Evolutionary conservation across 2,329 filamentous ascomycete species (phyloP).

Genomic region (Sclerotinia subarctica): DNA sequence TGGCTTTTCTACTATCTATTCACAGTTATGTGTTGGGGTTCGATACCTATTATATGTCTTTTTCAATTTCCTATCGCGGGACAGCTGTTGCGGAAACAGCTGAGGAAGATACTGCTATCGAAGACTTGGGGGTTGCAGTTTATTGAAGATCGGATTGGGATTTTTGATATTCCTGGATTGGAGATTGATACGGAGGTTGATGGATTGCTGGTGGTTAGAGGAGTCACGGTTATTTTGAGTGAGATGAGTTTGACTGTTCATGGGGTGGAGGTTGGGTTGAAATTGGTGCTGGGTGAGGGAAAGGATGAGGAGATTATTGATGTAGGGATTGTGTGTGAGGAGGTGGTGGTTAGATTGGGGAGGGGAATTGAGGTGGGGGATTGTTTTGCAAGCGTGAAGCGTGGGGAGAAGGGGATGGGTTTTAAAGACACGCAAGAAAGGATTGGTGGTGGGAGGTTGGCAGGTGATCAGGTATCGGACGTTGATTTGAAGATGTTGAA

Average conservation of each 20-base stretch:
- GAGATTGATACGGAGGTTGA: slow-evolving; percentile 54
- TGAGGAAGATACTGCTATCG: slow-evolving; percentile 36
- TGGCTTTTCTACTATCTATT: slow-evolving; percentile 51
- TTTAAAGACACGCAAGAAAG: not conserved
- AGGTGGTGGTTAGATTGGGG: slow-evolving; percentile 48
- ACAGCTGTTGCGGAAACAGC: slow-evolving; percentile 34
- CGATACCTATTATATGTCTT: slow-evolving; percentile 44
- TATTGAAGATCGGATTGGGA: slow-evolving; percentile 49
- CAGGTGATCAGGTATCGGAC: slow-evolving; percentile 43
- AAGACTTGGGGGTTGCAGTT: slow-evolving; percentile 44
- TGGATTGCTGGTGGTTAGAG: slow-evolving; percentile 52
- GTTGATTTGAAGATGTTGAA: slow-evolving; percentile 46
- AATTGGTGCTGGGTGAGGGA: slow-evolving; percentile 45
- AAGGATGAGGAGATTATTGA: slow-evolving; percentile 48
- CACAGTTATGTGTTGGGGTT: slow-evolving; percentile 42
- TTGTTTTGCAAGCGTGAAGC: slow-evolving; percentile 53
- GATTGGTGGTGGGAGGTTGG: not conserved
- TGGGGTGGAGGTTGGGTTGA: slow-evolving; percentile 52
- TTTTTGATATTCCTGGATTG: slow-evolving; percentile 44
- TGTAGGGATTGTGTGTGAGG: slow-evolving; percentile 49
- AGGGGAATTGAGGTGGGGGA: slow-evolving; percentile 50
- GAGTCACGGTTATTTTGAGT: slow-evolving; percentile 49
- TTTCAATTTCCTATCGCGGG: slow-evolving; percentile 43
- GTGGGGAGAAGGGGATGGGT: slow-evolving; percentile 39
- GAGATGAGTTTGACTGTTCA: slow-evolving; percentile 49